A percentile compares a stretch with the other conserved stretches of the same genome.
Evolutionary conservation across 1,284 basidiomycete genomes (phyloP).

Genomic region (Pseudozyma tsukubaensis): DNA sequence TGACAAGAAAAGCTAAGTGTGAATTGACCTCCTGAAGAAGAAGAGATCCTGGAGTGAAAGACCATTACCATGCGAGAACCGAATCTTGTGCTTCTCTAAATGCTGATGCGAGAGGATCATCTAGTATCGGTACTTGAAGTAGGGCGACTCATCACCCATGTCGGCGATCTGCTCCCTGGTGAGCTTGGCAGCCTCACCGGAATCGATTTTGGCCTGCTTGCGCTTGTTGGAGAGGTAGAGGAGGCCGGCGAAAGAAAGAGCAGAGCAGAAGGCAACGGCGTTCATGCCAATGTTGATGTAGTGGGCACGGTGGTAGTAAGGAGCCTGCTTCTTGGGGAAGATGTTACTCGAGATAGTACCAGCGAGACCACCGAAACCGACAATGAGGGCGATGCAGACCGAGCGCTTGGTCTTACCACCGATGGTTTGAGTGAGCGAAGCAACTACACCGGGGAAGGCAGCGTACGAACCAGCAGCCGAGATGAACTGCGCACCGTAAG

Average conservation of each 20-base stretch:
- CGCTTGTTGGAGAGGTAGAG: slow-evolving; percentile 44
- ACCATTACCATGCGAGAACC: background rate
- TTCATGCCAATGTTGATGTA: slow-evolving; percentile 57
- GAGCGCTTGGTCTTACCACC: slow-evolving; percentile 57
- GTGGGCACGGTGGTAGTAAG: slow-evolving; percentile 53
- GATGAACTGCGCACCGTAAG: slow-evolving; percentile 59
- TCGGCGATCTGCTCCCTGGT: slow-evolving; percentile 48
- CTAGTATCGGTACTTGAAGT: slow-evolving; percentile 60
- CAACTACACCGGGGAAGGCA: slow-evolving; percentile 54
- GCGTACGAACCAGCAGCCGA: slow-evolving; percentile 56
- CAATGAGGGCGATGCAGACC: slow-evolving; percentile 56
- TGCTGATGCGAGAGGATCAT: background rate
- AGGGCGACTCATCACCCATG: slow-evolving; percentile 57
- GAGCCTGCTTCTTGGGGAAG: slow-evolving; percentile 53
- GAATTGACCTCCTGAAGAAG: background rate
- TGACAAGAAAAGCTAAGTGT: background rate
- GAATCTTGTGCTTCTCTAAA: background rate
- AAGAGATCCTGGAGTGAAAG: background rate
- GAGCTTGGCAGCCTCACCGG: slow-evolving; percentile 46
- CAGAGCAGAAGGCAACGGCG: slow-evolving; percentile 41
- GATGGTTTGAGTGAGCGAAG: slow-evolving; percentile 51
- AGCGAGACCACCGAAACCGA: slow-evolving; percentile 56
- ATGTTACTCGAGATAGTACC: slow-evolving; percentile 58
- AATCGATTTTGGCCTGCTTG: slow-evolving; percentile 54
- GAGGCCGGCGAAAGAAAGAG: slow-evolving; percentile 43